Conservation (phyloP, 495 filamentous ascomycete genomes). For the Penicillium cosmopolitanum region DNA sequence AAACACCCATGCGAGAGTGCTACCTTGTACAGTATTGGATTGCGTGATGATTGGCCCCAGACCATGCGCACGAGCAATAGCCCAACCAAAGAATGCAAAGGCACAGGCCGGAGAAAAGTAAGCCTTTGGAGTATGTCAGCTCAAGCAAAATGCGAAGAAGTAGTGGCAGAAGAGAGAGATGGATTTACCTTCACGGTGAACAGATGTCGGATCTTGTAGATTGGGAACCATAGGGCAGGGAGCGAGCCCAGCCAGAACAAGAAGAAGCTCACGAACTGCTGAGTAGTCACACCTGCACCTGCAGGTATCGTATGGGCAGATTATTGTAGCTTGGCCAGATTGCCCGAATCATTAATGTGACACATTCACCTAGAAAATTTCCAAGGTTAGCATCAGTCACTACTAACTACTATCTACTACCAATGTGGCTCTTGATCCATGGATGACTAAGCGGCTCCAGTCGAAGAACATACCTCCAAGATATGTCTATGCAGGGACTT, state of each 20-base stretch:
- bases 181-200: conserved; percentile 74
- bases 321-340: conserved; percentile 71
- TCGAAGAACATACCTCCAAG: conserved; percentile 59
- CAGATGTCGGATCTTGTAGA: conserved; percentile 69
- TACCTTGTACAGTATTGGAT: conserved; percentile 61
- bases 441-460: too few species aligned
- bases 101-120: conserved; percentile 79
- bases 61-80: conserved; percentile 76
- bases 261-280: conserved; percentile 75
- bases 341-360: conserved; percentile 75
- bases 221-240: conserved; percentile 73
- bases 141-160: too few species aligned
- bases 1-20: conserved; percentile 75
- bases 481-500: conserved; percentile 45
- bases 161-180: too few species aligned
- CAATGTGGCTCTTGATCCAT: too few species aligned
- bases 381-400: too few species aligned
- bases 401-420: too few species aligned
- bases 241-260: conserved; percentile 70
- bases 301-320: conserved; percentile 64
- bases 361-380: conserved; percentile 57
- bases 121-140: conserved; percentile 33
- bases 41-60: conserved; percentile 82
- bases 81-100: conserved; percentile 86
- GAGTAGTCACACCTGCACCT: conserved; percentile 70